Percentiles rank a stretch among this genome's conserved stretches.
phyloP scores from a whole-genome alignment of 257 asterid species.

The Cordia subcordata region DNA sequence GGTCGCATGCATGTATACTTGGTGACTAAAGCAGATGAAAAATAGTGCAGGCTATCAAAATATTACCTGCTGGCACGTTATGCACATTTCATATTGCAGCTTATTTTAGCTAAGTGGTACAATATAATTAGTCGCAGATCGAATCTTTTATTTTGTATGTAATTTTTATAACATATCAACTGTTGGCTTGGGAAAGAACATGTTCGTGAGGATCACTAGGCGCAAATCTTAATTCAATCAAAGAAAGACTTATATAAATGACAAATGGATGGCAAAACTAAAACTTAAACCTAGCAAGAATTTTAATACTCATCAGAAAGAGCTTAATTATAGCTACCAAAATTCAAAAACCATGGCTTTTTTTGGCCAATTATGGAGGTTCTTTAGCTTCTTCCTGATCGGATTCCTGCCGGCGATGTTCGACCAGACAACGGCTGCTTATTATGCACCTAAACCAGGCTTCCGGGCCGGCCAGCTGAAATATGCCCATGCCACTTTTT shows the following conservation, averaged over 20 bases:
- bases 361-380: constrained; percentile 23
- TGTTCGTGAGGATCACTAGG: neutral
- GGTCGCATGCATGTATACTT: too few relatives aligned
- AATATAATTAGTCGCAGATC: neutral
- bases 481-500: constrained; percentile 61
- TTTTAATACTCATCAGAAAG: neutral
- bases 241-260: neutral
- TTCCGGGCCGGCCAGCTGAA: constrained; percentile 41
- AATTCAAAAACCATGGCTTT: constrained; percentile 31
- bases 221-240: neutral
- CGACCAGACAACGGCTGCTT: constrained; percentile 27
- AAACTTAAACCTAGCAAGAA: too few relatives aligned
- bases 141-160: too few relatives aligned
- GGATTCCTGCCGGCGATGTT: constrained; percentile 19
- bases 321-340: neutral
- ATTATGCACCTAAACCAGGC: constrained; percentile 14
- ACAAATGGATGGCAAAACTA: too few relatives aligned
- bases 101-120: neutral
- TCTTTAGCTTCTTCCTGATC: constrained; percentile 20
- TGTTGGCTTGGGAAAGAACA: neutral
- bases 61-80: neutral
- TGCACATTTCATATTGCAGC: neutral
- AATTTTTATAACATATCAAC: too few relatives aligned
- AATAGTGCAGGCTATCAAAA: too few relatives aligned
- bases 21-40: too few relatives aligned